phyloP scores from a whole-genome alignment of 2,329 filamentous ascomycete species.

The Pyrenophora teres region DNA sequence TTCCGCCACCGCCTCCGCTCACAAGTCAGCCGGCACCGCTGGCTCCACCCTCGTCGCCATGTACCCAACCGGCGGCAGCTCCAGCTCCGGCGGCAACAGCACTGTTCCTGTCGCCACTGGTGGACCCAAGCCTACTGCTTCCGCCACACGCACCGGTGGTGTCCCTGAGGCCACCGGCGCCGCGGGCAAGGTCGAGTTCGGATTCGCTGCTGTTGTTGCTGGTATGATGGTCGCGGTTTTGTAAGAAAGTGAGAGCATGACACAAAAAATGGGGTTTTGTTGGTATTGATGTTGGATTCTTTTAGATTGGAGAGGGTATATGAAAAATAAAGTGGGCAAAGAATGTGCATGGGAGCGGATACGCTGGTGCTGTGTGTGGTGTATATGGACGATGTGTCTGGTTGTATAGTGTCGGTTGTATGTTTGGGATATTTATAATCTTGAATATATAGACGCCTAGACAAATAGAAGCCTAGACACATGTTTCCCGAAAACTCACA shows the following conservation, averaged over 20 bases:
- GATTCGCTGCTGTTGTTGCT: constrained; percentile 30
- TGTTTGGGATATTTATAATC: no score
- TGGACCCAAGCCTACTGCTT: constrained; percentile 8
- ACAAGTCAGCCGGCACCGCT: constrained; percentile 13
- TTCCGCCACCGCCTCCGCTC: constrained; percentile 14
- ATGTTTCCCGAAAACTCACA: no score
- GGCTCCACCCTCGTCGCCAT: constrained; percentile 4
- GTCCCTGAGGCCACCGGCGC: constrained; percentile 23
- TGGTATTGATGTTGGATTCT: no score
- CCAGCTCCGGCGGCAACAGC: constrained; percentile 6
- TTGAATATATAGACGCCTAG: no score
- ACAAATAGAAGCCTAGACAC: no score
- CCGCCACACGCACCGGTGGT: constrained; percentile 12
- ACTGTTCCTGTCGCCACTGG: constrained; percentile 13
- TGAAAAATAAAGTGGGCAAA: no score
- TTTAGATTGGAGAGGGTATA: no score
- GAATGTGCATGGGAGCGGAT: no score
- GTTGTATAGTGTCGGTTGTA: no score
- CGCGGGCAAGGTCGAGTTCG: constrained; percentile 30
- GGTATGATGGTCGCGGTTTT: constrained; percentile 33
- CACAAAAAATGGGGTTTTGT: no score
- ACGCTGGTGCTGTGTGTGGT: no score
- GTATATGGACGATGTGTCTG: no score
- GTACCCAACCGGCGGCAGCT: constrained; percentile 12
- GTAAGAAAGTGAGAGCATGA: constrained; percentile 16